A percentile compares a stretch with the other conserved stretches of the same genome.
Conservation (phyloP, 768 basidiomycete genomes). For the Podaxis rugospora region DNA sequence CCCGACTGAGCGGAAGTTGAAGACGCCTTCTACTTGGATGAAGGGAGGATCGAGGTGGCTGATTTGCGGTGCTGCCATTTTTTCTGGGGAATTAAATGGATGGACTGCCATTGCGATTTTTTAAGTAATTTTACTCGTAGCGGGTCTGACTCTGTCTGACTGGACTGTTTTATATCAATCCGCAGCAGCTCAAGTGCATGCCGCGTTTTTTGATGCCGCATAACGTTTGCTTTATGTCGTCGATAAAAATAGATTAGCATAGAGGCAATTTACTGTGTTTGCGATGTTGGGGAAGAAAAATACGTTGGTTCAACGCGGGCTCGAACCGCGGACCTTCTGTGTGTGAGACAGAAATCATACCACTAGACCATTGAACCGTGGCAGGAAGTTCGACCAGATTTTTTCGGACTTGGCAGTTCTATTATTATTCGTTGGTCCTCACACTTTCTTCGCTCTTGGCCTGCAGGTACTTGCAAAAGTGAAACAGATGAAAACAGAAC, state of each 20-base stretch:
- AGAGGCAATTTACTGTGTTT: no score
- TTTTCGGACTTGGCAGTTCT: not conserved
- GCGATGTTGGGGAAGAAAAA: not conserved
- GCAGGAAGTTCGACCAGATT: not conserved
- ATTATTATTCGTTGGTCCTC: no score
- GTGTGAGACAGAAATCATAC: slow-evolving; percentile 4
- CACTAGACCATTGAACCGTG: not conserved
- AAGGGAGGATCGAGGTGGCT: slow-evolving; percentile 26
- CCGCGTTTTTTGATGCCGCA: not conserved
- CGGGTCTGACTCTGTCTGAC: not conserved
- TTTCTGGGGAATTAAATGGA: not conserved
- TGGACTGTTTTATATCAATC: not conserved
- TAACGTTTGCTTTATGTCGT: not conserved
- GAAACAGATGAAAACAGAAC: not conserved
- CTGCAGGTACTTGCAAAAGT: no score
- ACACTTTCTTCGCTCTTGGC: not conserved
- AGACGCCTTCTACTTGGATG: slow-evolving; percentile 31
- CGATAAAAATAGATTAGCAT: not conserved
- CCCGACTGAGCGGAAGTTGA: slow-evolving; percentile 34
- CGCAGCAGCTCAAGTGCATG: not conserved
- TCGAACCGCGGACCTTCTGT: slow-evolving; percentile 1
- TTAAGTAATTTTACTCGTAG: not conserved
- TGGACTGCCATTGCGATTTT: not conserved
- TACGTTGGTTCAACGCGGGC: not conserved
- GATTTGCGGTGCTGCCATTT: not conserved